Evolutionary conservation across 352 stramenopile species (phyloP).

Genomic region (Phytophthora syringae): DNA sequence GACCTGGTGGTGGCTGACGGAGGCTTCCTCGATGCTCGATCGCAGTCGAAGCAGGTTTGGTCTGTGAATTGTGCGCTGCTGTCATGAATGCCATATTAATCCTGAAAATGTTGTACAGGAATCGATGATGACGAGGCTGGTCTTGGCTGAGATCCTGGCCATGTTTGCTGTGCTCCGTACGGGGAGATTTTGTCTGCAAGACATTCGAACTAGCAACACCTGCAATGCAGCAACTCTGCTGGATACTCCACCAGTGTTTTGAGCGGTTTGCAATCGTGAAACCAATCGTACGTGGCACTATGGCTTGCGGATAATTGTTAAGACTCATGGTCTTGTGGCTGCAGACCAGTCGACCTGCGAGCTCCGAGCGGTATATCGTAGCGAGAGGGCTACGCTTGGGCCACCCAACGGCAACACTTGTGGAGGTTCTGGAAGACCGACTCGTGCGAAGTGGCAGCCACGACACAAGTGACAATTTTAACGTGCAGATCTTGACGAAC

Average conservation of each 20-base stretch:
- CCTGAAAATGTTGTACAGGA: conserved; percentile 41
- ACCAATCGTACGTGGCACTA: conserved; percentile 36
- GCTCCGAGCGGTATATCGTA: conserved; percentile 81
- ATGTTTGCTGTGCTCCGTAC: conserved; percentile 62
- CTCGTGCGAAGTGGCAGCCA: conserved; percentile 19
- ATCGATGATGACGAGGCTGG: conserved; percentile 62
- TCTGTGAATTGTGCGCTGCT: not conserved
- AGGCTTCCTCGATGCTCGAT: conserved; percentile 71
- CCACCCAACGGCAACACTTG: conserved; percentile 28
- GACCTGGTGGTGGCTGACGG: conserved; percentile 74
- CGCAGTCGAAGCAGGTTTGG: conserved; percentile 64
- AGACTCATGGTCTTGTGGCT: conserved; percentile 10
- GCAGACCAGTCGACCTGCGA: conserved; percentile 81
- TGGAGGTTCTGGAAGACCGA: conserved; percentile 32
- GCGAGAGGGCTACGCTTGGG: conserved; percentile 32
- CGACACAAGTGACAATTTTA: not conserved
- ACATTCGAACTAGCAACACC: conserved; percentile 77
- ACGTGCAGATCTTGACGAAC: conserved; percentile 29
- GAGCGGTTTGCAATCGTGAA: conserved; percentile 72
- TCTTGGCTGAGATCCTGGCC: conserved; percentile 62
- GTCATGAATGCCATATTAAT: not conserved
- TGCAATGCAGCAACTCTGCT: conserved; percentile 68
- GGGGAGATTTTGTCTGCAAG: conserved; percentile 79
- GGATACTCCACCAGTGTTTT: conserved; percentile 72
- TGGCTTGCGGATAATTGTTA: not conserved